phyloP scores from a whole-genome alignment of 2,329 filamentous ascomycete species.

The Rhynchosporium graminicola region DNA sequence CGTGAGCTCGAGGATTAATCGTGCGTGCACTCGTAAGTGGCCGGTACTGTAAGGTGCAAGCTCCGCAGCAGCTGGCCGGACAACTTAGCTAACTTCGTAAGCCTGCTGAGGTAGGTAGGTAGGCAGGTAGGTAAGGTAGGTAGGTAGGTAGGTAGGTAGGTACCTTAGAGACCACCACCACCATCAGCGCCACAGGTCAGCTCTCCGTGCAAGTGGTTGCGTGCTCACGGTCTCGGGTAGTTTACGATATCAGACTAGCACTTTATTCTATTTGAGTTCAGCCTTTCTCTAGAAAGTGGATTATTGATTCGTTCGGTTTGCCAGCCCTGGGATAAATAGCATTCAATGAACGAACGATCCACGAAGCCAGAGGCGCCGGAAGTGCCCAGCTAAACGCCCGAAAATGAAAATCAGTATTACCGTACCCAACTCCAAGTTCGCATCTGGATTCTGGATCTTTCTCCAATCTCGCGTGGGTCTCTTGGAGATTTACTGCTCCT shows the following conservation, averaged over 20 bases:
- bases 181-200: too few species aligned
- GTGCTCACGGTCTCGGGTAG: not conserved
- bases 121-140: too few species aligned
- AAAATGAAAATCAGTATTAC: not conserved
- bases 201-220: not conserved
- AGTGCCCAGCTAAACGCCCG: not conserved
- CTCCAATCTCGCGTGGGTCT: not conserved
- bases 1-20: not conserved
- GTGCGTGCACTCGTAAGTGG: conserved; percentile 11
- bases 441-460: not conserved
- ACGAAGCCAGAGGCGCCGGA: conserved; percentile 8
- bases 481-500: not conserved
- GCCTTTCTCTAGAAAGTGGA: not conserved
- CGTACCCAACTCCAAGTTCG: not conserved
- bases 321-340: conserved; percentile 7
- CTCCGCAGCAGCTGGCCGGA: not conserved
- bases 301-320: not conserved
- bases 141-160: too few species aligned
- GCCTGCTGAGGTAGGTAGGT: too few species aligned
- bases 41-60: not conserved
- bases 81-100: too few species aligned
- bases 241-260: not conserved
- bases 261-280: too few species aligned
- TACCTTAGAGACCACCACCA: too few species aligned
- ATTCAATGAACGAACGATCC: not conserved